Evolutionary conservation across 208 protist genomes (phyloP).

Genomic region (Leishmania guyanensis): DNA sequence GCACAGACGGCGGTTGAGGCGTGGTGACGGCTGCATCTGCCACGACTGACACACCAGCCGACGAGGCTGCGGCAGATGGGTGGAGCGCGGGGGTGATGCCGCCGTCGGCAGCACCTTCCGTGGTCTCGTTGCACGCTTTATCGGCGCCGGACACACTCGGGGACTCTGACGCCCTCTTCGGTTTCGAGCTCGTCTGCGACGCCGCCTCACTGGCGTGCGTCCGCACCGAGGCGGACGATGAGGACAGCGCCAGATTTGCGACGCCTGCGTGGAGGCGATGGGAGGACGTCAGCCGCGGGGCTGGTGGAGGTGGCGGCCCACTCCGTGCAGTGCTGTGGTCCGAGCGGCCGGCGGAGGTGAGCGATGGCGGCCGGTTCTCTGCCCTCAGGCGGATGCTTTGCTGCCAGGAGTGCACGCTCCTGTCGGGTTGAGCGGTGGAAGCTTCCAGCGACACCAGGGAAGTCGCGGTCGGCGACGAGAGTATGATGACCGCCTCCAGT

Average conservation of each 20-base stretch:
- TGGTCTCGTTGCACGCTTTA: background rate
- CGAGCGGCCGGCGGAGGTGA: background rate
- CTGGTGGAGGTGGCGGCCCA: background rate
- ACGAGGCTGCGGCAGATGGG: background rate
- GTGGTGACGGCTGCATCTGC: background rate
- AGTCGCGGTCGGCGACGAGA: background rate
- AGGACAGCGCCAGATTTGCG: background rate
- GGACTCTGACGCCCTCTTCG: background rate
- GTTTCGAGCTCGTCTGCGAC: background rate
- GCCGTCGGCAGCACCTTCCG: background rate
- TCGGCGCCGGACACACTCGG: background rate
- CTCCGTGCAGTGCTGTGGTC: background rate
- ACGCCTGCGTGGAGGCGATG: background rate
- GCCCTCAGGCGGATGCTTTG: background rate
- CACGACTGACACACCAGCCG: background rate
- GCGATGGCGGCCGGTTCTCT: background rate
- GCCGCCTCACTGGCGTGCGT: background rate
- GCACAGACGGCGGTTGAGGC: background rate
- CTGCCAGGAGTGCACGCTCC: constrained; percentile 9
- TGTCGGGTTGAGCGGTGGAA: background rate
- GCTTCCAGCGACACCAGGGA: background rate
- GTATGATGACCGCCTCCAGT: background rate
- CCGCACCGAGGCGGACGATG: background rate
- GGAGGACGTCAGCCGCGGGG: background rate
- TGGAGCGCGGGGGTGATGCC: background rate